phyloP scores from a whole-genome alignment of 495 filamentous ascomycete species.

The Penicillium paxilli region DNA sequence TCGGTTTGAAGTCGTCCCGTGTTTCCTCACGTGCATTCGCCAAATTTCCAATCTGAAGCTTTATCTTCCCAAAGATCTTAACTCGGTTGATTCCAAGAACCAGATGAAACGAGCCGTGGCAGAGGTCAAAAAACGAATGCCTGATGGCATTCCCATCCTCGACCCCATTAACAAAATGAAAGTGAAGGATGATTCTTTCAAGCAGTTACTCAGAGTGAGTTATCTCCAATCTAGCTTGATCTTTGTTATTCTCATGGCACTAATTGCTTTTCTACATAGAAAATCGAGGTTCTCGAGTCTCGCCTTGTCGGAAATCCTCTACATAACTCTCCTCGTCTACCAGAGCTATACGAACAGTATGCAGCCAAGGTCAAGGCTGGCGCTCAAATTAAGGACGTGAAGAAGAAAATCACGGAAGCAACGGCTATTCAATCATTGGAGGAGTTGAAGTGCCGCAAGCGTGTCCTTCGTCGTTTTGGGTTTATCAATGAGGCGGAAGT shows the following conservation, averaged over 20 bases:
- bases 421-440: constrained; percentile 88
- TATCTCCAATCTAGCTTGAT: background rate
- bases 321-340: constrained; percentile 80
- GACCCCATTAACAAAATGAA: constrained; percentile 95
- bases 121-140: constrained; percentile 81
- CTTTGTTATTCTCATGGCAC: background rate
- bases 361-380: constrained; percentile 71
- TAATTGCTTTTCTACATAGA: constrained; percentile 44
- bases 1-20: constrained; percentile 82
- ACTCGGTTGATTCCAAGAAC: constrained; percentile 59
- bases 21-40: constrained; percentile 79
- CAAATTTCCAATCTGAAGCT: constrained; percentile 75
- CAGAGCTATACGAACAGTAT: constrained; percentile 82
- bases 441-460: constrained; percentile 92
- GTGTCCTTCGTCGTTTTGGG: constrained; percentile 91
- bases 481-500: constrained; percentile 96
- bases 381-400: constrained; percentile 78
- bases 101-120: constrained; percentile 64
- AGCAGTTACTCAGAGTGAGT: constrained; percentile 77
- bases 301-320: constrained; percentile 83
- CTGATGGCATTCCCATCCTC: constrained; percentile 84
- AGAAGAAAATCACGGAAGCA: constrained; percentile 81
- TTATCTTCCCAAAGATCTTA: constrained; percentile 74
- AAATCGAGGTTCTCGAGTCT: constrained; percentile 97
- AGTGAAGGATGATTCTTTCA: constrained; percentile 89